Evolutionary conservation across 2,329 filamentous ascomycete genomes (phyloP), one percentile per base, ranked within the genome.

Genomic region (Gaeumannomyces tritici): DNA sequence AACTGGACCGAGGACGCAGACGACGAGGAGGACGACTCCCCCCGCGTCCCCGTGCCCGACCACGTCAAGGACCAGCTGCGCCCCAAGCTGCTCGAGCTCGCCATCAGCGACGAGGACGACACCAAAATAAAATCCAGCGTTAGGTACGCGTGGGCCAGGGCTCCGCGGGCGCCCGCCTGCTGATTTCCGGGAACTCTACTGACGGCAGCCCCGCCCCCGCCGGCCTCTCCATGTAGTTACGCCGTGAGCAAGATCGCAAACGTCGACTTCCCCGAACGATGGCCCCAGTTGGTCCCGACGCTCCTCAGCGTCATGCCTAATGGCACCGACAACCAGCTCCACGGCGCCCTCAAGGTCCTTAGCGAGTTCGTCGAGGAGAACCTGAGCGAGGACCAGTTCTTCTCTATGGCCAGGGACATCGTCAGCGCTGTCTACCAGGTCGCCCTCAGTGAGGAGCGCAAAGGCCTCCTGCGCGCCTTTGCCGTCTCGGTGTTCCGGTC

Each of bases 321-420:
- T 61, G 91, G 90, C 65, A 86, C 81, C 66, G 91, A 96, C 69
- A 79, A 81, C 58, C 92, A 96, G 72, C 79, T 97, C 60, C 92
- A 97, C 73, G 95, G 95, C 61, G 90, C 93, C 11, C 80, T 99
- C 64, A 90, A 89, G 72, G 92, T 98, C 28, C 84, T 99, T 57
- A 82, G 85, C 67, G 93, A 98, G 74, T 81, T 99, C 57, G 90
- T 99, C 29, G 93, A 98, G 65, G 93, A 96, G 71, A 92, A 91
- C 67, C 84, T 99, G 73, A 96, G 88, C 71, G 93, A 98, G 72
- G 90, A 92, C 65, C 93, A 97, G 69, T 99, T 99, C 80, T 97
- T 98, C 74, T 84, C 83, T 63, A 90, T 96, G 69, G 95, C 93
- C 11, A 82, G 88, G 51, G 89, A 96, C 70, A 89, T 99, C 63